phyloP scores from a whole-genome alignment of 2,329 filamentous ascomycete genomes.

The Pseudogymnoascus sp. region DNA sequence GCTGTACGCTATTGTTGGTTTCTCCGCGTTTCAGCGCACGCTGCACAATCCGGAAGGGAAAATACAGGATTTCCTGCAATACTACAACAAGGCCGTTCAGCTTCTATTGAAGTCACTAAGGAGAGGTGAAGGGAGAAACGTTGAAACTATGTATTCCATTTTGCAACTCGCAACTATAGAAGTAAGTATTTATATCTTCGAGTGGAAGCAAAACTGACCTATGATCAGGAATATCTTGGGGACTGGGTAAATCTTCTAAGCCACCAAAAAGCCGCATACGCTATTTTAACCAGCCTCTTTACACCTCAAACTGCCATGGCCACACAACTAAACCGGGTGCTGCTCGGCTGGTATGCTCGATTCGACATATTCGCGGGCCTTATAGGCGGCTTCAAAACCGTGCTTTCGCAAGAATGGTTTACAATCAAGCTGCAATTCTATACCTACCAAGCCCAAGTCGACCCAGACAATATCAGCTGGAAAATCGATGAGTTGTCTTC shows the following conservation, averaged over 20 bases:
- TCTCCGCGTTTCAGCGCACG: conserved; percentile 79
- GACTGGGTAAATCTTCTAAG: conserved; percentile 93
- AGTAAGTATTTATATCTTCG: conserved; percentile 41
- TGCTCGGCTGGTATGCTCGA: conserved; percentile 81
- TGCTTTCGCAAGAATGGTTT: conserved; percentile 74
- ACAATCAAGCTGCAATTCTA: conserved; percentile 43
- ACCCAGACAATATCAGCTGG: conserved; percentile 56
- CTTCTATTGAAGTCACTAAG: conserved; percentile 64
- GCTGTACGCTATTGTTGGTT: conserved; percentile 78
- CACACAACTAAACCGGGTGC: conserved; percentile 60
- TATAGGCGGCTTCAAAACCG: conserved; percentile 68
- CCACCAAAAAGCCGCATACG: conserved; percentile 82
- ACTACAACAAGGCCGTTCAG: conserved; percentile 83
- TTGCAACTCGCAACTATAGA: conserved; percentile 90
- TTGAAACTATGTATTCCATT: conserved; percentile 76
- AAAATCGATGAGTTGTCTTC: conserved; percentile 61
- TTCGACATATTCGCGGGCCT: conserved; percentile 82
- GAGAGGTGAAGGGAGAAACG: conserved; percentile 59
- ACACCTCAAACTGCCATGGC: conserved; percentile 67
- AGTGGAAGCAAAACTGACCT: conserved; percentile 10
- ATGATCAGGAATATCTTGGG: conserved; percentile 73
- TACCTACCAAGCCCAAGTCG: conserved; percentile 44
- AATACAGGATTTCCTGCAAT: conserved; percentile 74
- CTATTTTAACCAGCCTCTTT: conserved; percentile 70
- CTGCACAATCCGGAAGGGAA: conserved; percentile 61